Base-by-base conservation (phyloP, 306 rosid genomes). In the Neltuma alba region DNA sequence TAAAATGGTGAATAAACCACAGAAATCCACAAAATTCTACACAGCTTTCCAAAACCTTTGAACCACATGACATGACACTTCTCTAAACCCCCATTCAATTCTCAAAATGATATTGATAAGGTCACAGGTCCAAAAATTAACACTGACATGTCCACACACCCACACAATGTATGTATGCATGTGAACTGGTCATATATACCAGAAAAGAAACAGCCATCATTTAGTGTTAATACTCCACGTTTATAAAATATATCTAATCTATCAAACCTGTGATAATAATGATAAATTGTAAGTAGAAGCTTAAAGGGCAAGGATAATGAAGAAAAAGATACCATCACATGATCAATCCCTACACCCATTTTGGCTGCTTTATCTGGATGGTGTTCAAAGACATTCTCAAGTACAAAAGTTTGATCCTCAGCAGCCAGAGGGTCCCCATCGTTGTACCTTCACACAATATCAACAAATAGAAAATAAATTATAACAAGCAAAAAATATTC, bases 301-400 rank as follows among this genome's bases (percentile, higher is more conserved):
- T 75, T 41, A 73, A 75, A 20, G 33, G 44, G 70, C 34, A 77
- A 61, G 28, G 44, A 81, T 40, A 66, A 13, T 60, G 79, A 40
- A 47, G 69, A 42, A 27, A 81, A 67, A 48, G 76, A 81, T 95
- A 95, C 99, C 90, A 87, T 93, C 82, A 95, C 76, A 78, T 90
- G 76, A 71, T 93, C 97, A 71, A 93, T 80, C 78, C 99, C 99
- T 30, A 67, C 69, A 64, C 99, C 99, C 98, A 88, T 91, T 86
- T 95, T 95, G 37, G 75, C 83, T 25, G 84, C 96, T 87, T 93
- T 95, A 48, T 95, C 94, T 23, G 99, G 99, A 76, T 95, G 99
- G 74, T 87, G 83, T 64, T 79, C 89, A 75, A 95, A 91, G 30
- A 95, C 97, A 76, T 86, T 90, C 34, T 95, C 94, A 28, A 85